Base-by-base conservation (phyloP, 1,284 basidiomycete species). In the Rugosomyces carneus region DNA sequence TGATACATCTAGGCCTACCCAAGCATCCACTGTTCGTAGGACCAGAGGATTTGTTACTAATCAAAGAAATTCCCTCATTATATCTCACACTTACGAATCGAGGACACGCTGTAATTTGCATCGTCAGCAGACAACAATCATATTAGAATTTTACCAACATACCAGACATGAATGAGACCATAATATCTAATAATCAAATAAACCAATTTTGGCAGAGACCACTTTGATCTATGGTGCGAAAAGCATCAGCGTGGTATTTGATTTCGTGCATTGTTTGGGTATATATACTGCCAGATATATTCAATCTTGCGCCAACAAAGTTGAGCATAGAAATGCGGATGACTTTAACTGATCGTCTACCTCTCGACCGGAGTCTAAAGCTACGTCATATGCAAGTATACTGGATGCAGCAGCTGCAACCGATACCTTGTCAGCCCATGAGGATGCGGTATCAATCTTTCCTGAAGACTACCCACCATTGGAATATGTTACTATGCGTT, bases 151-250 rank as follows among this genome's bases (percentile, higher is more conserved):
- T 9, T 45, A 6, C 2, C 0, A 13, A 31, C 45, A 13, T 15
- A 46, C 45, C 37, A 37, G 11, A 45, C 8, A 15, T 46, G 45
- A 21, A 23, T 24, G 6, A 37, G 4, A 5, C 39, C 45, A 24
- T 46, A 46, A 31, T 46, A 46, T 21, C 45, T 31, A 20, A 46
- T 40, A 26, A 46, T 29, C 16, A 46, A 10, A 46, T 46, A 46
- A 35, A 46, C 32, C 3, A 11, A 34, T 29, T 46, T 46, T 9
- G 45, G 45, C n/a, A 46, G 1, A 7, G 45, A 46, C 45, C 39
- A 46, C 9, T 35, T 26, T 13, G 40, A 37, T 18, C 45, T 47
- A 27, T n/a, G 24, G 26, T 31, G n/a, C 5, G 32, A 31, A 42
- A 19, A 15, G 13, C 5, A 16, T 34, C 45, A 42, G 21, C 29